Percentiles rank a stretch among this genome's conserved stretches.
Conservation (phyloP, 352 stramenopile species). For the Phytophthora quininea region DNA sequence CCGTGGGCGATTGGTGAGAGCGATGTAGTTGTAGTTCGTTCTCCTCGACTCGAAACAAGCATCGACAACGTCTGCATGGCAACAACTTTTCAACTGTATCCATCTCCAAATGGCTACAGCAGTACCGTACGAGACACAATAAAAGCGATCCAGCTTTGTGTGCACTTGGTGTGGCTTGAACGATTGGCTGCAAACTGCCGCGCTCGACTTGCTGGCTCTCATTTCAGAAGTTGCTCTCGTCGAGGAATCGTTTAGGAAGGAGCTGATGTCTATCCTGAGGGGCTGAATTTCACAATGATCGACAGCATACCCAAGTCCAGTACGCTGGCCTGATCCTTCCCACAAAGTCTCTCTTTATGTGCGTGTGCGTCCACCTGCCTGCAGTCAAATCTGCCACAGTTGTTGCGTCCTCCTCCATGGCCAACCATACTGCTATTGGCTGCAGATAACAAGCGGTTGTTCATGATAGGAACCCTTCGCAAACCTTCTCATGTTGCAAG, state of each 20-base stretch:
- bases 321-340: conserved; percentile 85
- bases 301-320: conserved; percentile 85
- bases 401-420: conserved; percentile 62
- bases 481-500: conserved; percentile 78
- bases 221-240: conserved; percentile 23
- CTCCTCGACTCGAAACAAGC: too few relatives aligned
- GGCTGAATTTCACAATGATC: conserved; percentile 75
- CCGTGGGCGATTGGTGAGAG: too few relatives aligned
- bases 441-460: conserved; percentile 88
- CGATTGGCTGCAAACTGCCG: not conserved
- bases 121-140: not conserved
- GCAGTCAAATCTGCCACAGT: conserved; percentile 91
- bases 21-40: too few relatives aligned
- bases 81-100: too few relatives aligned
- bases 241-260: conserved; percentile 37
- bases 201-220: not conserved
- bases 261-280: conserved; percentile 88
- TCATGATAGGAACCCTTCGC: conserved; percentile 91
- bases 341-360: conserved; percentile 6
- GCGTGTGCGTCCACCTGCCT: conserved; percentile 20
- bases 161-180: not conserved
- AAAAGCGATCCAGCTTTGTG: not conserved
- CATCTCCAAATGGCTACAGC: not conserved
- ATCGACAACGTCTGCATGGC: too few relatives aligned
- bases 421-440: conserved; percentile 88